phyloP scores from a whole-genome alignment of 768 basidiomycete genomes.

The Suillus decipiens region DNA sequence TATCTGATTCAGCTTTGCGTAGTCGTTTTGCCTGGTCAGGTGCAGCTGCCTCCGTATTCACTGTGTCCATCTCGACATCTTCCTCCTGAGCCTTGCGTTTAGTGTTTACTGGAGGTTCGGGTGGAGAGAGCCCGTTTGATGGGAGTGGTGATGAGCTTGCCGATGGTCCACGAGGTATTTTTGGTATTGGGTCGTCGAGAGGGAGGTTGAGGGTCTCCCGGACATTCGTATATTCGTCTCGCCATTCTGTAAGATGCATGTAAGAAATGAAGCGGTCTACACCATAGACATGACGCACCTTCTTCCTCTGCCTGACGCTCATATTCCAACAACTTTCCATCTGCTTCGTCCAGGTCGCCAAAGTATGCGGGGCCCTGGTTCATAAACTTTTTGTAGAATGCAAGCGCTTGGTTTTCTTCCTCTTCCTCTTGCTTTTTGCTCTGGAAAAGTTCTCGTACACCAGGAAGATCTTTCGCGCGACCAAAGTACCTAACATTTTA shows the following conservation, averaged over 20 bases:
- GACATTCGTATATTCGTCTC: constrained; percentile 57
- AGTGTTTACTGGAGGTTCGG: not conserved
- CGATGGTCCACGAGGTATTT: constrained; percentile 42
- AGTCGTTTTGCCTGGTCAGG: constrained; percentile 7
- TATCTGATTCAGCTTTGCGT: not conserved
- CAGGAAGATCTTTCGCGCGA: constrained; percentile 92
- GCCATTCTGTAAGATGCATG: constrained; percentile 53
- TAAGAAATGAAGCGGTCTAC: not conserved
- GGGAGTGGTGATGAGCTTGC: constrained; percentile 24
- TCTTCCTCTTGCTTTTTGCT: constrained; percentile 84
- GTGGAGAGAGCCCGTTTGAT: constrained; percentile 14
- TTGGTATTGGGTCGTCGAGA: constrained; percentile 51
- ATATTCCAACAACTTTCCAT: constrained; percentile 64
- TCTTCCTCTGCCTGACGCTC: constrained; percentile 74
- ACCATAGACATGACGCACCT: constrained; percentile 44
- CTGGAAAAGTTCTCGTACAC: constrained; percentile 93
- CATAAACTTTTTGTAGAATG: constrained; percentile 85
- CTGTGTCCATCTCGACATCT: constrained; percentile 2
- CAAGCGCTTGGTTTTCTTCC: constrained; percentile 78
- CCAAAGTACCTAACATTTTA: constrained; percentile 79
- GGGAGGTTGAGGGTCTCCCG: constrained; percentile 55
- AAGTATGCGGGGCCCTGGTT: constrained; percentile 88
- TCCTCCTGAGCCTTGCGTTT: constrained; percentile 6
- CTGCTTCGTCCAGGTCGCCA: constrained; percentile 84
- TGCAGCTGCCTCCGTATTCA: not conserved